A percentile compares a stretch with the other conserved stretches of the same genome.
Conservation (phyloP, 2,329 filamentous ascomycete genomes). For the Arthrobotrys pseudoclavata region DNA sequence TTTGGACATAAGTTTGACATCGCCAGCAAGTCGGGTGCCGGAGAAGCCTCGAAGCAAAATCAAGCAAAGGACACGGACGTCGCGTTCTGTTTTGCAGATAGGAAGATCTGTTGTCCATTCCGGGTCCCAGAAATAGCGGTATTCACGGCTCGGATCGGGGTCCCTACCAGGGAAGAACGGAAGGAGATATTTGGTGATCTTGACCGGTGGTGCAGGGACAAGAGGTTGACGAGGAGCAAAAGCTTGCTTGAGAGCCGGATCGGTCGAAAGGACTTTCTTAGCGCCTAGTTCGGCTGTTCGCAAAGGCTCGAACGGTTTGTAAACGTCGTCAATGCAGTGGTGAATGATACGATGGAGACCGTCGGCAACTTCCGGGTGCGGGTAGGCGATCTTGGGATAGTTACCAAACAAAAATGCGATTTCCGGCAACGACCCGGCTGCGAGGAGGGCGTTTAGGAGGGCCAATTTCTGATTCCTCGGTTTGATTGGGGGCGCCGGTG, state of each 20-base stretch:
- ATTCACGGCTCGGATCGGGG: slow-evolving; percentile 69
- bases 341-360: slow-evolving; percentile 87
- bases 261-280: slow-evolving; percentile 60
- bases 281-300: slow-evolving; percentile 72
- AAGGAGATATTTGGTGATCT: slow-evolving; percentile 51
- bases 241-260: slow-evolving; percentile 53
- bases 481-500: slow-evolving; percentile 65
- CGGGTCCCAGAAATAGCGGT: slow-evolving; percentile 91
- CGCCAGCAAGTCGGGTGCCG: slow-evolving; percentile 89
- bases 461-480: slow-evolving; percentile 85
- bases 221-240: slow-evolving; percentile 80
- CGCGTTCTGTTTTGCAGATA: slow-evolving; percentile 88
- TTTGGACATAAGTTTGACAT: slow-evolving; percentile 82
- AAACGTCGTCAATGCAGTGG: slow-evolving; percentile 83
- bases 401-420: slow-evolving; percentile 90
- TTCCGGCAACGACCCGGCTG: slow-evolving; percentile 92
- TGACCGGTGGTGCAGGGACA: slow-evolving; percentile 72
- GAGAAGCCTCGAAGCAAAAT: slow-evolving; percentile 86
- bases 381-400: slow-evolving; percentile 91
- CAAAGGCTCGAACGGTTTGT: slow-evolving; percentile 71
- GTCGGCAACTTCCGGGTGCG: slow-evolving; percentile 83
- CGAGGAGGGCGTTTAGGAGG: slow-evolving; percentile 85
- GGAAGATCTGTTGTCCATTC: slow-evolving; percentile 96
- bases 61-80: slow-evolving; percentile 75
- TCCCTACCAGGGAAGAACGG: slow-evolving; percentile 53